Evolutionary conservation across 2,329 filamentous ascomycete genomes (phyloP), one percentile per base, ranked within the genome.

Genomic region (Neocatenulostroma microsporum): DNA sequence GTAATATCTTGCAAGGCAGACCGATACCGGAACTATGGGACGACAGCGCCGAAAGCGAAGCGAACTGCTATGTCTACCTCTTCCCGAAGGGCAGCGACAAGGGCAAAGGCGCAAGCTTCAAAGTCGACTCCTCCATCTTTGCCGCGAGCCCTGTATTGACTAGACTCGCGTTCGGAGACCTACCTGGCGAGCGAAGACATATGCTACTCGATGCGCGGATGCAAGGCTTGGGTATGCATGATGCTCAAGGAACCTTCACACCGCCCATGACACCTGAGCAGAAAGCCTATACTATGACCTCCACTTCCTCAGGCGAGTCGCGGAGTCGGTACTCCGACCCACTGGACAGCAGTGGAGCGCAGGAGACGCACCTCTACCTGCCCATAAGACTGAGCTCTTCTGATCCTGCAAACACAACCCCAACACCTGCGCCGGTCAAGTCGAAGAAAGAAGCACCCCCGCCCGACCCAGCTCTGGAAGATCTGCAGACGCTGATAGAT

Each of bases 1-100:
- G 62, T 3, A 62, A 64, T 20, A 47, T 80, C 44, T 43, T 69
- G 17, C 62, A 63, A 36, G 74, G 68, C 25, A 65, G 73, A 40
- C 72, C 66, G 57, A 70, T 76, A 12, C 53, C 63, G 5, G 77
- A 80, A 49, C 55, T 80, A 7, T 81, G 77, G 77, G 73, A 78
- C 46, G 71, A 76, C 4, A 30, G 5, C 3, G 40, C 40, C 4
- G n/a, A n/a, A n/a, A n/a, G n/a, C n/a, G 55, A 68, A 30, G 76
- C 72, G n/a, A 74, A 80, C 53, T 78, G 75, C 11, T 67, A 70
- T 42, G 66, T 81, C n/a, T 75, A 80, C 48, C 63, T 80, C 11
- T 79, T 76, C 48, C 74, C 76, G 1, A 64, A 27, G 15, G 23
- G 70, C 27, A 70, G 62, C 12, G n/a, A n/a, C n/a, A 71, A 73